Percentiles rank a stretch among this genome's conserved stretches.
phyloP scores from a whole-genome alignment of 129 eudicot genomes.

The Mikania micrantha region DNA sequence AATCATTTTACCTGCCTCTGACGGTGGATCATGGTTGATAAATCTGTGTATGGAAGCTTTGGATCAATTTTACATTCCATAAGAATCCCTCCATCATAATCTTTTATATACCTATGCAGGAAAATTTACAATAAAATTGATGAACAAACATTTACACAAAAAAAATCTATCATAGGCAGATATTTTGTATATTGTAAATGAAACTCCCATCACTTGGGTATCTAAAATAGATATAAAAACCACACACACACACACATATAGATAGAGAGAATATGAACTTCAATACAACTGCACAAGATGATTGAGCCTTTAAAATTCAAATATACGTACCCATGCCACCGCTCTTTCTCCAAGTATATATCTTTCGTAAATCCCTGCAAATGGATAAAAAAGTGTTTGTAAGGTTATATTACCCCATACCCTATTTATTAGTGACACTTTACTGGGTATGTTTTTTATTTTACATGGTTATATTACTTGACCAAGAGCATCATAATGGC shows the following conservation, averaged over 20 bases:
- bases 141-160: neutral
- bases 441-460: no score
- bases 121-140: neutral
- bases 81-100: constrained; percentile 96
- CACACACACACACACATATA: neutral
- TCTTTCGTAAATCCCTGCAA: constrained; percentile 91
- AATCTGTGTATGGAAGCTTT: constrained; percentile 94
- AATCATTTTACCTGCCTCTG: constrained; percentile 70
- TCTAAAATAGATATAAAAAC: neutral
- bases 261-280: neutral
- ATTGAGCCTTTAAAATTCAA: neutral
- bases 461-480: no score
- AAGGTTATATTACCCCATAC: no score
- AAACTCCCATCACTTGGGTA: neutral
- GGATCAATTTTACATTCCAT: constrained; percentile 99
- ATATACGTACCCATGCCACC: constrained; percentile 89
- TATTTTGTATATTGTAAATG: neutral
- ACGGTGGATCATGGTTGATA: constrained; percentile 92
- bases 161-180: neutral
- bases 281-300: neutral
- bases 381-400: neutral
- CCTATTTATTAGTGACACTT: no score
- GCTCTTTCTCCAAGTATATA: constrained; percentile 77
- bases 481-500: no score
- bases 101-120: constrained; percentile 69